Evolutionary conservation across 2,329 filamentous ascomycete genomes (phyloP).

Genomic region (Microcera coccophila): DNA sequence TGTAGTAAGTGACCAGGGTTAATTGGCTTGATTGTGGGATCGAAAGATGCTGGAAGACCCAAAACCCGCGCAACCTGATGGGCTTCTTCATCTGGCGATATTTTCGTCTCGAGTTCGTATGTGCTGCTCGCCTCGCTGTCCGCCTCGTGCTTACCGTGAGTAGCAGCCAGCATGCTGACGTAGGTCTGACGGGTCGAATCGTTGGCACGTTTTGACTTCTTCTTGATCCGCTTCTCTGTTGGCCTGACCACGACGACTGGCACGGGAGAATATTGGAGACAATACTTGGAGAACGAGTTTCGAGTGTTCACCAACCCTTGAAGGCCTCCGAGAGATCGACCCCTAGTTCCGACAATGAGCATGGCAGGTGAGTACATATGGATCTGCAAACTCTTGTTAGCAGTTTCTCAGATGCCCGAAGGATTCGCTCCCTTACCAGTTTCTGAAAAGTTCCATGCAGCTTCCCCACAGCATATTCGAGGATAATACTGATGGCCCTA

Average conservation of each 20-base stretch:
- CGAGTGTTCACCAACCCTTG: conserved; percentile 74
- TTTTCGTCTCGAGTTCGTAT: conserved; percentile 52
- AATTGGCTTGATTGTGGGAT: conserved; percentile 59
- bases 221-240: conserved; percentile 81
- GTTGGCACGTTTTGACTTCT: conserved; percentile 77
- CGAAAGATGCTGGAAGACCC: conserved; percentile 58
- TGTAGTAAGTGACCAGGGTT: conserved; percentile 27
- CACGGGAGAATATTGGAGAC: conserved; percentile 86
- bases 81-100: conserved; percentile 59
- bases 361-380: conserved; percentile 88
- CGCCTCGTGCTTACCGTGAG: conserved; percentile 53
- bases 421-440: conserved; percentile 57
- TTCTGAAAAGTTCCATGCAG: conserved; percentile 87
- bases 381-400: conserved; percentile 54
- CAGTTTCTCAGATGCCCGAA: conserved; percentile 4
- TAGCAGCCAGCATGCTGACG: conserved; percentile 68
- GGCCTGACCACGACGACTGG: conserved; percentile 90
- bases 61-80: conserved; percentile 61
- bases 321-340: conserved; percentile 77
- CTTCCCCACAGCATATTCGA: conserved; percentile 87
- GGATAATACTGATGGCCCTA: conserved; percentile 76
- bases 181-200: conserved; percentile 76
- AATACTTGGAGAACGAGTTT: conserved; percentile 91
- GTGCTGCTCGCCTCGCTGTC: conserved; percentile 51
- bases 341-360: conserved; percentile 84